A percentile compares a stretch with the other conserved stretches of the same genome.
phyloP scores from a whole-genome alignment of 2,329 filamentous ascomycete species.

The Cytospora piceae region DNA sequence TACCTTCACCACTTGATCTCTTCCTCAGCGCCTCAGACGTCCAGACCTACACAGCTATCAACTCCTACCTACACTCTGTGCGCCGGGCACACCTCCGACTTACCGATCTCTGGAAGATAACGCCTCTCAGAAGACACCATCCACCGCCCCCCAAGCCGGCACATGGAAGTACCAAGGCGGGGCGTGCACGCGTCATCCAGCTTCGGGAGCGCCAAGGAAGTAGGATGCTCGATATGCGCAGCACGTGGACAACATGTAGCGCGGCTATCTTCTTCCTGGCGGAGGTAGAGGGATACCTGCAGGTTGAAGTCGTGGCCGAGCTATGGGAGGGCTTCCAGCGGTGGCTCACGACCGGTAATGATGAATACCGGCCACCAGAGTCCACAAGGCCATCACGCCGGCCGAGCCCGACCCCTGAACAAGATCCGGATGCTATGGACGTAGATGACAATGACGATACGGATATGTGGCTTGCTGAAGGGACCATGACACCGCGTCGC shows the following conservation, averaged over 20 bases:
- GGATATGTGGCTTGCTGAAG: slow-evolving; percentile 49
- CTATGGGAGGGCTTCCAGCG: slow-evolving; percentile 78
- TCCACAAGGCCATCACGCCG: slow-evolving; percentile 23
- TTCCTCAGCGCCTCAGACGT: slow-evolving; percentile 80
- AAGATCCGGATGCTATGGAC: slow-evolving; percentile 17
- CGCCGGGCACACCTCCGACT: slow-evolving; percentile 84
- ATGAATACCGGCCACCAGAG: slow-evolving; percentile 35
- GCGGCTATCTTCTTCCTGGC: slow-evolving; percentile 87
- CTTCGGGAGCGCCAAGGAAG: slow-evolving; percentile 67
- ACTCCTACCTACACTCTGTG: slow-evolving; percentile 84
- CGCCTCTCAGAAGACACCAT: slow-evolving; percentile 74
- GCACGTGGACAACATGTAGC: slow-evolving; percentile 87
- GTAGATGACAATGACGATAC: slow-evolving; percentile 38
- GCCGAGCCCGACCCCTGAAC: slow-evolving; percentile 8
- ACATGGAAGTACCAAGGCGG: slow-evolving; percentile 62
- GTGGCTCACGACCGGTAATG: slow-evolving; percentile 66
- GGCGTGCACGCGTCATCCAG: slow-evolving; percentile 61
- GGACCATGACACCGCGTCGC: slow-evolving; percentile 30
- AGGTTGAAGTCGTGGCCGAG: slow-evolving; percentile 82
- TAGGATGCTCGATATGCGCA: slow-evolving; percentile 71
- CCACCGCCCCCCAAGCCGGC: slow-evolving; percentile 71
- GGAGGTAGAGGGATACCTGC: slow-evolving; percentile 85
- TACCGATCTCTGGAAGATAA: slow-evolving; percentile 85
- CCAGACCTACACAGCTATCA: slow-evolving; percentile 79
- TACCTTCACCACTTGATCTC: slow-evolving; percentile 81